Percentiles rank a stretch among this genome's conserved stretches.
Conservation (phyloP, 2,329 filamentous ascomycete species). For the Pseudogymnoascus sp. region DNA sequence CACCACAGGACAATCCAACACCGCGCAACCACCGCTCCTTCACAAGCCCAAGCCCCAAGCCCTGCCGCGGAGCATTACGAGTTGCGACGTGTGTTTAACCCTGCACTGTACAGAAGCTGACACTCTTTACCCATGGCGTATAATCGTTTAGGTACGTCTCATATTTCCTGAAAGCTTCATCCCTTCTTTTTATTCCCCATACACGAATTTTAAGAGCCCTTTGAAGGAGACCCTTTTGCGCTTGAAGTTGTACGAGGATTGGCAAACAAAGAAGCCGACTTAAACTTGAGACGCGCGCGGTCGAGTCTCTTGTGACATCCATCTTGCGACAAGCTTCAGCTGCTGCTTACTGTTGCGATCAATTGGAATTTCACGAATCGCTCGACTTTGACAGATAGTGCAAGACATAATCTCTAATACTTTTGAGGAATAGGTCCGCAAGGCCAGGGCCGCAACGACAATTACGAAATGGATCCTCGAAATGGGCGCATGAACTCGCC, state of each 20-base stretch:
- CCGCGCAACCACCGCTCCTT: neutral
- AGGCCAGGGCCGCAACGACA: conserved; percentile 41
- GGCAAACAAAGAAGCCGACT: neutral
- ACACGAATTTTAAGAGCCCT: neutral
- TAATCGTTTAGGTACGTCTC: conserved; percentile 61
- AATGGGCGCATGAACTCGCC: conserved; percentile 67
- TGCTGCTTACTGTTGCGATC: neutral
- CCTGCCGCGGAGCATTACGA: neutral
- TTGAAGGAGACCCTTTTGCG: neutral
- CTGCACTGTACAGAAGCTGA: neutral
- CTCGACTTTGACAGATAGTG: neutral
- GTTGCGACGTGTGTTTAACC: neutral
- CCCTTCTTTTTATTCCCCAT: neutral
- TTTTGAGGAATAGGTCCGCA: neutral
- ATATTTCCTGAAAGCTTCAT: conserved; percentile 12
- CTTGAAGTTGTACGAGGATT: neutral
- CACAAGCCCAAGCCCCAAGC: neutral
- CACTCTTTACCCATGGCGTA: conserved; percentile 49
- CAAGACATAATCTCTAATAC: conserved; percentile 7
- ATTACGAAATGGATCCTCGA: conserved; percentile 52
- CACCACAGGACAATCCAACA: neutral
- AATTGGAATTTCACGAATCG: neutral
- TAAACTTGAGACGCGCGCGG: neutral
- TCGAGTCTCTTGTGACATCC: neutral
- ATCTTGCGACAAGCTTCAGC: neutral